Evolutionary conservation across 2,329 filamentous ascomycete genomes (phyloP).

Genomic region (Microcera coccophila): DNA sequence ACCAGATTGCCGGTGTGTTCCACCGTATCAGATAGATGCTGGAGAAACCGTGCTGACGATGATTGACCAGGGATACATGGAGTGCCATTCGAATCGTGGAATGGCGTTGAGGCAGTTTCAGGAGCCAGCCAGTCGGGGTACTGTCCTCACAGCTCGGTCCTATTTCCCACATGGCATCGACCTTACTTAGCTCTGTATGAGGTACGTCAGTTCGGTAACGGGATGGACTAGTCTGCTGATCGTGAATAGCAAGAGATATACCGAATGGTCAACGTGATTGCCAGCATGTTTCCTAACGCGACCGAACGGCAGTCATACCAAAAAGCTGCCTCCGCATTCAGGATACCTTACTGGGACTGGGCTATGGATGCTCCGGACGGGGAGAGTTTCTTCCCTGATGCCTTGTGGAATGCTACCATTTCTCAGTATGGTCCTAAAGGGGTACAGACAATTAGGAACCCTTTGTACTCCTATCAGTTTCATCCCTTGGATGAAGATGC

Average conservation of each 20-base stretch:
- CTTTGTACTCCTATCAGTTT: slow-evolving; percentile 59
- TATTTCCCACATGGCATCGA: slow-evolving; percentile 81
- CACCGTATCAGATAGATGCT: slow-evolving; percentile 2
- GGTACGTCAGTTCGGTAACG: slow-evolving; percentile 33
- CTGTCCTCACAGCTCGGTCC: slow-evolving; percentile 69
- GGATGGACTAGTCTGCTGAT: slow-evolving; percentile 12
- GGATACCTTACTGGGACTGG: slow-evolving; percentile 60
- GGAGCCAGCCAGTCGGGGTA: slow-evolving; percentile 62
- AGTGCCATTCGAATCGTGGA: slow-evolving; percentile 59
- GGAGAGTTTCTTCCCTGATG: slow-evolving; percentile 43
- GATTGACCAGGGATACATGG: slow-evolving; percentile 67
- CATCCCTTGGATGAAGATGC: slow-evolving; percentile 55
- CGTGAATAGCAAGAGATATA: slow-evolving; percentile 35
- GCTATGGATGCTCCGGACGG: slow-evolving; percentile 46
- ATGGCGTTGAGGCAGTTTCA: slow-evolving; percentile 45
- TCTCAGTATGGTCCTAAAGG: slow-evolving; percentile 55
- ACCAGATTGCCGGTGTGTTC: slow-evolving; percentile 67
- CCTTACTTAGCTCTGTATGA: slow-evolving; percentile 67
- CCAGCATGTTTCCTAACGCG: slow-evolving; percentile 45
- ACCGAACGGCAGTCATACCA: slow-evolving; percentile 47
- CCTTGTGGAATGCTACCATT: slow-evolving; percentile 47
- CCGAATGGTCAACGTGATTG: slow-evolving; percentile 40
- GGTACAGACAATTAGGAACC: slow-evolving; percentile 55
- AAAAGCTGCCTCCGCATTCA: slow-evolving; percentile 47
- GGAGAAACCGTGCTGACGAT: slow-evolving; percentile 9